Evolutionary conservation across 2,329 filamentous ascomycete species (phyloP).

Genomic region (Cladobotryum protrusum): DNA sequence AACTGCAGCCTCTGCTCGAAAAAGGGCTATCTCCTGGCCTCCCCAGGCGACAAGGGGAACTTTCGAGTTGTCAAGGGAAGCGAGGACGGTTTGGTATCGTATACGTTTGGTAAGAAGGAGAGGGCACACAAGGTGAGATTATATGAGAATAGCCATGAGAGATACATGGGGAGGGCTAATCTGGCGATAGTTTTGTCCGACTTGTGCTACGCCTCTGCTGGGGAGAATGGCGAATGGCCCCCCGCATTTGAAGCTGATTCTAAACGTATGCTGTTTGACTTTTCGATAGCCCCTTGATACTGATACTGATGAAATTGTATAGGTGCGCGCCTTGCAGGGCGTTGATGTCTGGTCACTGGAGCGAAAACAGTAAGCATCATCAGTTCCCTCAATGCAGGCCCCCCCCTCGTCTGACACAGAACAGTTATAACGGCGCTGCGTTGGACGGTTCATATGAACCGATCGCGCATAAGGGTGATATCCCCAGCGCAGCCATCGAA

Average conservation of each 20-base stretch:
- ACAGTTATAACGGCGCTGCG: not conserved
- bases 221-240: not conserved
- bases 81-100: constrained; percentile 33
- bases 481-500: constrained; percentile 32
- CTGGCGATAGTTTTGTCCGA: constrained; percentile 42
- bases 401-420: no score
- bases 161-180: not conserved
- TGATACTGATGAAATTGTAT: not conserved
- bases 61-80: constrained; percentile 42
- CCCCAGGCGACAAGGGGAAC: constrained; percentile 20
- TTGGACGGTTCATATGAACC: constrained; percentile 22
- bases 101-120: constrained; percentile 35
- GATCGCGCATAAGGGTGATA: constrained; percentile 33
- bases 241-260: not conserved
- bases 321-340: not conserved
- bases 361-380: not conserved
- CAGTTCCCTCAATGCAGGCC: no score
- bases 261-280: not conserved
- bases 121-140: constrained; percentile 35
- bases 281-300: not conserved
- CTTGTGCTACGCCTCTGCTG: constrained; percentile 36
- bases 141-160: not conserved
- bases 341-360: not conserved
- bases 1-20: constrained; percentile 61
- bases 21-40: constrained; percentile 39